These are phyloP conservation scores for Ophiostoma himal-ulmi DNA, from an alignment of 2,329 filamentous ascomycete genomes.

Conservation along the genomic window DNA sequence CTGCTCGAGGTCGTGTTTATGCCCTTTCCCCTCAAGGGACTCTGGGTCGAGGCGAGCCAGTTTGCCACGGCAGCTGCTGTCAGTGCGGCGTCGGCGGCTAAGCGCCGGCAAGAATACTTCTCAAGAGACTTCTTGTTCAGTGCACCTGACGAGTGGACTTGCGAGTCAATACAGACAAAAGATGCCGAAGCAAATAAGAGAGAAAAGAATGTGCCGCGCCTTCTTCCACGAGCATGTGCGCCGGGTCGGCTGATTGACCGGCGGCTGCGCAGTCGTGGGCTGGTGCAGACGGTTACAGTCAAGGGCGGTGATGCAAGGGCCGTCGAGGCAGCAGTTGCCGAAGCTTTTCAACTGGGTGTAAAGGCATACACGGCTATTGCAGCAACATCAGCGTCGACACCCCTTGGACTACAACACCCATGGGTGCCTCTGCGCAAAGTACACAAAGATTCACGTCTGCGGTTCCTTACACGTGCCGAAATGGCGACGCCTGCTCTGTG, in stretches of 20 bases:
- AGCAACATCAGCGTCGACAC: slow-evolving; percentile 28
- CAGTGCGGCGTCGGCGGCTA: slow-evolving; percentile 22
- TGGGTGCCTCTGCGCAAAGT: slow-evolving; percentile 75
- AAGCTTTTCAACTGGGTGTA: slow-evolving; percentile 56
- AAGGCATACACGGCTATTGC: slow-evolving; percentile 24
- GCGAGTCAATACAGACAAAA: slow-evolving; percentile 34
- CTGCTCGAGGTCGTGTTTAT: slow-evolving; percentile 70
- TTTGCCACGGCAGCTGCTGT: slow-evolving; percentile 37
- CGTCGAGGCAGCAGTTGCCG: slow-evolving; percentile 57
- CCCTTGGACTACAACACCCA: slow-evolving; percentile 57
- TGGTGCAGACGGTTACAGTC: slow-evolving; percentile 60
- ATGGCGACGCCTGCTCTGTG: slow-evolving; percentile 68
- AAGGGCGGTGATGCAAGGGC: slow-evolving; percentile 60
- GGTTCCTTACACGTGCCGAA: slow-evolving; percentile 64
- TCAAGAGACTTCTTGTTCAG: slow-evolving; percentile 16
- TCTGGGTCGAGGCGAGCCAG: slow-evolving; percentile 49
- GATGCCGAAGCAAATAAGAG: slow-evolving; percentile 36
- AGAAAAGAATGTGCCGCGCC: slow-evolving; percentile 51
- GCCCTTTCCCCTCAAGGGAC: slow-evolving; percentile 57
- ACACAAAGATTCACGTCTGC: slow-evolving; percentile 65
- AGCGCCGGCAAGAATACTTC: slow-evolving; percentile 30
- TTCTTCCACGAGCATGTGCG: slow-evolving; percentile 63
- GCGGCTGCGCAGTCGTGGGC: slow-evolving; percentile 67
- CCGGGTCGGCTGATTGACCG: slow-evolving; percentile 58
- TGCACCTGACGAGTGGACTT: slow-evolving; percentile 46